phyloP scores from a whole-genome alignment of 2,329 filamentous ascomycete genomes.

The Gaeumannomyces sp. region DNA sequence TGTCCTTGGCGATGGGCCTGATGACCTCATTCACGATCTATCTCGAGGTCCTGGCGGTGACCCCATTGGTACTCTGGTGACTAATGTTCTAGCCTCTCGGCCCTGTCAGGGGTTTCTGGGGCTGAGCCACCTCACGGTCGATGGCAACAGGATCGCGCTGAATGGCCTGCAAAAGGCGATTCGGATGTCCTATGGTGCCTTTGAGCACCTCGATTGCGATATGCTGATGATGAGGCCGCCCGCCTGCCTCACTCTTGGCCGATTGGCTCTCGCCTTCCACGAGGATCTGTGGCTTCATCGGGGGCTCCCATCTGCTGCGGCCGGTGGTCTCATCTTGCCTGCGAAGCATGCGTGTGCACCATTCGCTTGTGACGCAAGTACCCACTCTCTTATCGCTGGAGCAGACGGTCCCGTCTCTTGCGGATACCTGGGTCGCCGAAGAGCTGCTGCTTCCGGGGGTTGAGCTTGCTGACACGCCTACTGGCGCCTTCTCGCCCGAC shows the following conservation, averaged over 20 bases:
- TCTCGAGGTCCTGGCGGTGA: slow-evolving; percentile 18
- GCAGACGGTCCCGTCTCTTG: slow-evolving; percentile 23
- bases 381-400: slow-evolving; percentile 32
- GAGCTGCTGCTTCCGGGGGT: slow-evolving; percentile 35
- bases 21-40: slow-evolving; percentile 24
- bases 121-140: slow-evolving; percentile 50
- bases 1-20: slow-evolving; percentile 27
- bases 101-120: slow-evolving; percentile 24
- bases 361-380: slow-evolving; percentile 52
- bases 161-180: slow-evolving; percentile 38
- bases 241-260: slow-evolving; percentile 11
- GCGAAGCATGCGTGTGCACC: slow-evolving; percentile 47
- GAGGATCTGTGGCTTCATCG: slow-evolving; percentile 37
- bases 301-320: slow-evolving; percentile 41
- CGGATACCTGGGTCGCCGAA: slow-evolving; percentile 38
- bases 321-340: slow-evolving; percentile 49
- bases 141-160: slow-evolving; percentile 41
- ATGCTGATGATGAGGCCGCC: slow-evolving; percentile 26
- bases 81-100: slow-evolving; percentile 17
- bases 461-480: slow-evolving; percentile 36
- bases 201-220: slow-evolving; percentile 49
- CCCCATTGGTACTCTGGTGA: slow-evolving; percentile 12
- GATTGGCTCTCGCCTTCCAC: slow-evolving; percentile 24
- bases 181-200: slow-evolving; percentile 33
- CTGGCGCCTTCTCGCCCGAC: slow-evolving; percentile 42